A percentile compares a stretch with the other conserved stretches of the same genome.
phyloP scores from a whole-genome alignment of 1,139 yeast species.

The Blastobotrys arbuscula region DNA sequence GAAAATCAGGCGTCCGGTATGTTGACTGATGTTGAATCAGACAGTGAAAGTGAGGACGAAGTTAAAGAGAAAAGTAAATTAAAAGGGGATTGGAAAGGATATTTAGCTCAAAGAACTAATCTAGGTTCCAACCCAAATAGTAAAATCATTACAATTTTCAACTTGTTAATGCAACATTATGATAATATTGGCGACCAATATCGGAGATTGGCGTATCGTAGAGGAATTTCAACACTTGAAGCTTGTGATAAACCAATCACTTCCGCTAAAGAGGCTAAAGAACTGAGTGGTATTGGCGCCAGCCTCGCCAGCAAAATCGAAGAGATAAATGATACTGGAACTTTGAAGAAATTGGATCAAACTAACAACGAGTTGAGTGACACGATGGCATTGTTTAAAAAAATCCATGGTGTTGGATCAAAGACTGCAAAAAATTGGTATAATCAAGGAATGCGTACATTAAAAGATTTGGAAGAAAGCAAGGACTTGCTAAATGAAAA shows the following conservation, averaged over 20 bases:
- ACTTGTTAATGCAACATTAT: conserved; percentile 38
- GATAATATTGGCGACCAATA: conserved; percentile 39
- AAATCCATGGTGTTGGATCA: conserved; percentile 51
- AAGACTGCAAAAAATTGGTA: conserved; percentile 41
- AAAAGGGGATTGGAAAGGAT: conserved; percentile 11
- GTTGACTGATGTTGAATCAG: neutral
- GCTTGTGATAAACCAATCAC: conserved; percentile 30
- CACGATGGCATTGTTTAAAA: conserved; percentile 35
- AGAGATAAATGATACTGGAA: conserved; percentile 40
- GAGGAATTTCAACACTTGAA: conserved; percentile 40
- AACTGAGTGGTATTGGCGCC: conserved; percentile 41
- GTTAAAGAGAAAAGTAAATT: neutral
- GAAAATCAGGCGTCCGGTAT: neutral
- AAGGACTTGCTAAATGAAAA: conserved; percentile 32
- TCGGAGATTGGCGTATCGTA: conserved; percentile 41
- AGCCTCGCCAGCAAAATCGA: conserved; percentile 45
- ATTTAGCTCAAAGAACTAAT: conserved; percentile 1
- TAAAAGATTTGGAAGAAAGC: conserved; percentile 37
- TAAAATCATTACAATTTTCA: conserved; percentile 35
- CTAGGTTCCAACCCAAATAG: conserved; percentile 31
- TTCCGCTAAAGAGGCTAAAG: conserved; percentile 38
- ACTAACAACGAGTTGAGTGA: conserved; percentile 26
- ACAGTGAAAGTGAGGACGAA: no score
- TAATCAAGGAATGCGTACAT: conserved; percentile 35
- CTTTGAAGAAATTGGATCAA: conserved; percentile 35